phyloP scores from a whole-genome alignment of 352 stramenopile genomes.

The Globisporangium heterothallicum region DNA sequence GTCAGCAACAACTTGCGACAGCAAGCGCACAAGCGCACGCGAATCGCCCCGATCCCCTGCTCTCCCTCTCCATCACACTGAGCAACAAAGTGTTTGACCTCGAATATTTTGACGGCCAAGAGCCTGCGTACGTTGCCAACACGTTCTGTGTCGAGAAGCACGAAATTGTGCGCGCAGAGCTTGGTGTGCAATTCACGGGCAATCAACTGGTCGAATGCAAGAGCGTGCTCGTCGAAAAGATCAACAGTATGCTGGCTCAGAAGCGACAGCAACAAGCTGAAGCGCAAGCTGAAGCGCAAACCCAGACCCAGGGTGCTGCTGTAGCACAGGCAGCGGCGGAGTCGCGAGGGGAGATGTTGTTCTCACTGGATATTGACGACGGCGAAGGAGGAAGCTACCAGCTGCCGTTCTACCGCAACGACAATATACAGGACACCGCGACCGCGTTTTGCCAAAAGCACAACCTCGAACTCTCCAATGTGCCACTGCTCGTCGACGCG shows the following conservation, averaged over 20 bases:
- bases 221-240: constrained; percentile 34
- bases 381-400: constrained; percentile 33
- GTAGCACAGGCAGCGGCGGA: constrained; percentile 7
- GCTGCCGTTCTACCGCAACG: constrained; percentile 46
- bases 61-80: constrained; percentile 61
- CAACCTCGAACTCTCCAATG: constrained; percentile 47
- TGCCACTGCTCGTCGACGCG: constrained; percentile 49
- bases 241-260: constrained; percentile 5
- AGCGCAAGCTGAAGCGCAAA: not conserved
- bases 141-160: constrained; percentile 72
- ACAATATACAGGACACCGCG: constrained; percentile 38
- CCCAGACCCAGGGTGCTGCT: constrained; percentile 1
- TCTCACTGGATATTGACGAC: constrained; percentile 71
- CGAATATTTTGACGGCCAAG: constrained; percentile 59
- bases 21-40: constrained; percentile 5
- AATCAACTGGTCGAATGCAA: constrained; percentile 60
- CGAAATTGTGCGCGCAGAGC: constrained; percentile 41
- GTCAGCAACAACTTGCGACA: not conserved
- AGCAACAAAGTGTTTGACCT: constrained; percentile 50
- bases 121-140: constrained; percentile 49
- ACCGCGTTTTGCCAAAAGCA: constrained; percentile 53
- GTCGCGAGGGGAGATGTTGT: constrained; percentile 31
- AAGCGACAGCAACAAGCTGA: constrained; percentile 19
- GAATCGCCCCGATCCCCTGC: constrained; percentile 19
- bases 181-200: constrained; percentile 49